Percentiles rank a stretch among this genome's conserved stretches.
Conservation (phyloP, 768 basidiomycete genomes). For the Mycena leptocephala region DNA sequence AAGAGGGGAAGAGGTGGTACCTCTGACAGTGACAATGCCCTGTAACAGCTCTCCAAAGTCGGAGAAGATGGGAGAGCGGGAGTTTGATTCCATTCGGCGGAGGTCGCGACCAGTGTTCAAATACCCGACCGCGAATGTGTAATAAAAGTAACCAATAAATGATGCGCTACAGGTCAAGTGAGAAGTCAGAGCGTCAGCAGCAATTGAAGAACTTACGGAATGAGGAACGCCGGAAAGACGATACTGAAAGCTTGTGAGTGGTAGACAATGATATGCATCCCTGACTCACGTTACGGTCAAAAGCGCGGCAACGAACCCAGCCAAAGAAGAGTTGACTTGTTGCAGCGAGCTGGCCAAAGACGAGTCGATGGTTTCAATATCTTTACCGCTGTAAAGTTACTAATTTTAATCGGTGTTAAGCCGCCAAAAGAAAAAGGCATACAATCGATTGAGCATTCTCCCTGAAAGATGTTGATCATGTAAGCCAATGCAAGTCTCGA, state of each 20-base stretch:
- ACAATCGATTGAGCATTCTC: constrained; percentile 89
- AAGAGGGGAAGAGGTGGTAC: neutral
- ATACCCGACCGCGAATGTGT: constrained; percentile 79
- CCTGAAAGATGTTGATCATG: constrained; percentile 55
- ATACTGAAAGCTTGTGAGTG: constrained; percentile 53
- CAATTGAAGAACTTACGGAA: constrained; percentile 65
- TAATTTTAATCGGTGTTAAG: neutral
- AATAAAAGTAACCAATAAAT: constrained; percentile 84
- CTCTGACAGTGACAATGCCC: constrained; percentile 89
- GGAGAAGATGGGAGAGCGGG: constrained; percentile 87
- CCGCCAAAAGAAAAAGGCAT: neutral
- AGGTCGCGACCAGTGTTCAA: constrained; percentile 88
- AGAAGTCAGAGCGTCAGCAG: constrained; percentile 71
- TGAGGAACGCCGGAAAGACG: constrained; percentile 87
- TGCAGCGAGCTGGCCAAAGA: constrained; percentile 80
- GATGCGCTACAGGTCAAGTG: constrained; percentile 66
- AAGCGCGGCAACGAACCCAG: constrained; percentile 83
- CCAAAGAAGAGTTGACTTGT: constrained; percentile 84
- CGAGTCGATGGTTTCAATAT: constrained; percentile 91
- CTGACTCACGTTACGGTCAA: constrained; percentile 73
- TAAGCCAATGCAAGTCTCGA: neutral
- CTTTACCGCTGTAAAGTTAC: constrained; percentile 47
- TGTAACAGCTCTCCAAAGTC: constrained; percentile 89
- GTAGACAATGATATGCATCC: neutral
- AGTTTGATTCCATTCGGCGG: constrained; percentile 95